Conservation (phyloP, 2,329 filamentous ascomycete genomes). For the Coniochaeta hoffmannii region DNA sequence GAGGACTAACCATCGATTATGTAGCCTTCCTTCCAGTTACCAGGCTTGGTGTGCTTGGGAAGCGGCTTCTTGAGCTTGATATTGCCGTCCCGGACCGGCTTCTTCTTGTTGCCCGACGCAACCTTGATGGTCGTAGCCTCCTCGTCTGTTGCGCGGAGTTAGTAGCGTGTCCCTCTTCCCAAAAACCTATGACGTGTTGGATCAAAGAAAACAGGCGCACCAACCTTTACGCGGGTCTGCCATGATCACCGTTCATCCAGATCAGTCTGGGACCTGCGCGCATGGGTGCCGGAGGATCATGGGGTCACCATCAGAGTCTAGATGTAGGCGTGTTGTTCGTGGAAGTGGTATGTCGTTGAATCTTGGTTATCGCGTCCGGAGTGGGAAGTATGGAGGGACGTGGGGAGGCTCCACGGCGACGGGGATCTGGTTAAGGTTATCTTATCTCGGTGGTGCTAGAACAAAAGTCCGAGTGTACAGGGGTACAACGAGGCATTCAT, state of each 20-base stretch:
- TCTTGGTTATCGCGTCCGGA: constrained; percentile 1
- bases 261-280: background rate
- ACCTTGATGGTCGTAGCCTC: constrained; percentile 54
- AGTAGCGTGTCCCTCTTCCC: background rate
- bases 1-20: constrained; percentile 49
- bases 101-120: constrained; percentile 42
- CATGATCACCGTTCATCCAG: constrained; percentile 1
- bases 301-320: background rate
- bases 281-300: background rate
- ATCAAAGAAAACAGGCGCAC: background rate
- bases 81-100: constrained; percentile 28
- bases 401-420: background rate
- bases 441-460: constrained; percentile 1
- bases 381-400: background rate
- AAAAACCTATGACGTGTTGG: background rate
- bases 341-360: background rate
- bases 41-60: constrained; percentile 57
- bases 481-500: background rate
- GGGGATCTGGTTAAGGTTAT: constrained; percentile 1
- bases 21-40: constrained; percentile 65
- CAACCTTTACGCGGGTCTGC: constrained; percentile 3
- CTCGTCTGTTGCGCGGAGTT: constrained; percentile 30
- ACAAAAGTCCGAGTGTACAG: background rate
- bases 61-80: constrained; percentile 57
- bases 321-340: background rate